Percentiles rank a stretch among this genome's conserved stretches.
Conservation (phyloP, 331 rosid genomes). For the Erythrophleum ivorense region DNA sequence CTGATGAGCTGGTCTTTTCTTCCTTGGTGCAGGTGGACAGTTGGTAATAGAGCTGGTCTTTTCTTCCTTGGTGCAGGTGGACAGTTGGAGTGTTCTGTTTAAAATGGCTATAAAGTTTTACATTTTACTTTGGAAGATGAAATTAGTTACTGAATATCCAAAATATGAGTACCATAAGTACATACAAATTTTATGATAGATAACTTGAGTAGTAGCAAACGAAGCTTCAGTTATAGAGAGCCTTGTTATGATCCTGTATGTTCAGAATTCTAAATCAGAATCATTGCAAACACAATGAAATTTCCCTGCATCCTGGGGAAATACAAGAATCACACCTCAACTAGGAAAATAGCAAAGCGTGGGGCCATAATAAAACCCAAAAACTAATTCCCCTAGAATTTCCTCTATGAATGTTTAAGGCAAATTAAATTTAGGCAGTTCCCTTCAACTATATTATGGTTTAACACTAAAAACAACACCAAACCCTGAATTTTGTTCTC, state of each 20-base stretch:
- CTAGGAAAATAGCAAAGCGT: neutral
- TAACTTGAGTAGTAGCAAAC: no score
- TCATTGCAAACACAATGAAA: neutral
- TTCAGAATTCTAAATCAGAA: neutral
- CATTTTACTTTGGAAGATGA: no score
- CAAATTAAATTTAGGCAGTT: neutral
- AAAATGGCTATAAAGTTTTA: no score
- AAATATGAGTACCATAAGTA: no score
- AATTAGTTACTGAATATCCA: no score
- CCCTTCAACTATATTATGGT: neutral
- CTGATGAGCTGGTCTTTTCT: no score
- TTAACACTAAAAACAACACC: neutral
- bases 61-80: slow-evolving; percentile 63
- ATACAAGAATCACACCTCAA: neutral
- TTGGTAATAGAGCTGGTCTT: neutral
- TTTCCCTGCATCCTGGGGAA: neutral
- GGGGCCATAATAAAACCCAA: neutral
- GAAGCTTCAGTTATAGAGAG: no score
- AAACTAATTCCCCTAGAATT: neutral
- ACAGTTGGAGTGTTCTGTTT: slow-evolving; percentile 34
- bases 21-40: no score
- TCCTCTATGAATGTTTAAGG: neutral
- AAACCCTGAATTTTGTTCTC: neutral
- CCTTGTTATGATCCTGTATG: neutral
- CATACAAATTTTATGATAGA: no score